Percentiles rank a stretch among this genome's conserved stretches.
Evolutionary conservation across 805 yeast species (phyloP).

Genomic region (Kazachstania viticola): DNA sequence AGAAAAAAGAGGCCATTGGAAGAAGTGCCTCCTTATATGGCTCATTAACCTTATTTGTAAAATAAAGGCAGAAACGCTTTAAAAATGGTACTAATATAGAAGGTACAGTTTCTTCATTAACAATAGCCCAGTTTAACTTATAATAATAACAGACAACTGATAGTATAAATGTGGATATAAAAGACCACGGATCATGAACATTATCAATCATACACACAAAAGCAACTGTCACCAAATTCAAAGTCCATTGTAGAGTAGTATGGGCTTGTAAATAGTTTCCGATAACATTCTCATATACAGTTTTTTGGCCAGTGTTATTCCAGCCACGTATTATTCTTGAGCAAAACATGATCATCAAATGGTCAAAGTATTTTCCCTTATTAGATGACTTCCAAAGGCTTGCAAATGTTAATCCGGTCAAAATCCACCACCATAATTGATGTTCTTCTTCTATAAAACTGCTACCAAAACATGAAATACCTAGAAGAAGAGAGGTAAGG

Average conservation of each 20-base stretch:
- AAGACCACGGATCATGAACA: constrained; percentile 22
- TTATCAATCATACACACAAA: constrained; percentile 6
- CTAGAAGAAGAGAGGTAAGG: constrained; percentile 29
- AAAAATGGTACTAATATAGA: constrained; percentile 18
- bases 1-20: constrained; percentile 28
- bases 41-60: constrained; percentile 9
- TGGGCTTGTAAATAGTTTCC: constrained; percentile 31
- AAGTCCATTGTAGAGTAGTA: constrained; percentile 34
- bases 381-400: not conserved
- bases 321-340: constrained; percentile 64
- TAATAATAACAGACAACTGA: constrained; percentile 38
- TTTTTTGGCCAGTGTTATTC: constrained; percentile 87
- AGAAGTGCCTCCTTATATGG: constrained; percentile 24
- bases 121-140: constrained; percentile 41
- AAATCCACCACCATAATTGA: constrained; percentile 86
- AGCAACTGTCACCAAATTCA: constrained; percentile 32
- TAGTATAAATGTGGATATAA: constrained; percentile 36
- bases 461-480: constrained; percentile 64
- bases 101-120: constrained; percentile 47
- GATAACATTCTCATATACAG: constrained; percentile 38
- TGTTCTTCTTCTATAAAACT: constrained; percentile 93
- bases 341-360: constrained; percentile 19
- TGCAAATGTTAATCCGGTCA: constrained; percentile 26
- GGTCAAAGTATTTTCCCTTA: constrained; percentile 2
- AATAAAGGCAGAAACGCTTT: constrained; percentile 4